Conservation (phyloP, 768 basidiomycete genomes). For the Collybiopsis luxurians region DNA sequence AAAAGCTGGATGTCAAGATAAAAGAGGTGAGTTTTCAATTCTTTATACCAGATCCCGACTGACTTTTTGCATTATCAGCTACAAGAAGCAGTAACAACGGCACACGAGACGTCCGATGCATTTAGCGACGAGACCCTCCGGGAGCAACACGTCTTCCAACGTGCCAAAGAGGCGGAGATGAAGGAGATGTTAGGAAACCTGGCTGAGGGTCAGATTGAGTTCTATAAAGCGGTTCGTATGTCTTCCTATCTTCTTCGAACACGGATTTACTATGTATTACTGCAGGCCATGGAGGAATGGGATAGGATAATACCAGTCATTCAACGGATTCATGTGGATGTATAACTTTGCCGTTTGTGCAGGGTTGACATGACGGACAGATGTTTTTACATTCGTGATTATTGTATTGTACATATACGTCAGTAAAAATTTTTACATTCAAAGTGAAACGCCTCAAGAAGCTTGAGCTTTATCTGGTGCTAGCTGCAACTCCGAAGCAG, state of each 20-base stretch:
- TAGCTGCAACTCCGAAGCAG: neutral
- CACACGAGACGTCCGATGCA: constrained; percentile 93
- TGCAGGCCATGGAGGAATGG: constrained; percentile 95
- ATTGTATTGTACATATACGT: constrained; percentile 1
- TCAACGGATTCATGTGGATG: constrained; percentile 91
- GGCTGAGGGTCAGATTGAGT: constrained; percentile 94
- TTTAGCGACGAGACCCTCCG: constrained; percentile 94
- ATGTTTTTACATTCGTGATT: constrained; percentile 1
- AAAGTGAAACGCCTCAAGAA: constrained; percentile 2
- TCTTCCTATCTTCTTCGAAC: neutral
- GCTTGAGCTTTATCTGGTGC: constrained; percentile 18
- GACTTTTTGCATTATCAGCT: constrained; percentile 48
- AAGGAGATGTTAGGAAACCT: constrained; percentile 89
- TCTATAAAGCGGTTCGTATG: constrained; percentile 73
- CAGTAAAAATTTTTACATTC: no score
- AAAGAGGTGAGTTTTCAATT: constrained; percentile 68
- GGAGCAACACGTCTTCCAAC: constrained; percentile 89
- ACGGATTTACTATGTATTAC: constrained; percentile 6
- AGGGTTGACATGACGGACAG: neutral
- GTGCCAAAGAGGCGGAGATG: constrained; percentile 93
- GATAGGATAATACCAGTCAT: constrained; percentile 91
- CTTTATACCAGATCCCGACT: neutral
- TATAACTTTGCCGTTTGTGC: constrained; percentile 41
- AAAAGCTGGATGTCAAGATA: constrained; percentile 89
- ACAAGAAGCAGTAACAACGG: constrained; percentile 93